Base-by-base conservation (phyloP, 2,329 filamentous ascomycete genomes). In the Fusarium oligoseptatum region DNA sequence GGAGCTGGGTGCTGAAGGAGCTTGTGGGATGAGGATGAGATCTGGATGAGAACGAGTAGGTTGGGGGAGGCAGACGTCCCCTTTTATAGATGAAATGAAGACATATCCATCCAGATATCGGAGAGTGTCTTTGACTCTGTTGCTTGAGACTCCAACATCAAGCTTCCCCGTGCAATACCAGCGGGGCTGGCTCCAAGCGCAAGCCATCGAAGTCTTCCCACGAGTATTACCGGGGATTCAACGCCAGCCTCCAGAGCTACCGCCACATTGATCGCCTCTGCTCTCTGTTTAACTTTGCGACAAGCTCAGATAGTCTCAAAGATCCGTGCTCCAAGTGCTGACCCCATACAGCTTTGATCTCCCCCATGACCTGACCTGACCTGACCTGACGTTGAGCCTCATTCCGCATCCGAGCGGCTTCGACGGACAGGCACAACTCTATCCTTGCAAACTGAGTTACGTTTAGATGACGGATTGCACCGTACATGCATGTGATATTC, bases 1-100 rank as follows among this genome's bases (percentile, higher is more conserved):
- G 36, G 55, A 39, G 48, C 22, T 56, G 39, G 29, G 27, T 64
- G 61, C 63, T 70, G 60, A 60, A 60, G 60, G 20, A 66, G 50
- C 60, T 70, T 65, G 68, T 56, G 60, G 43, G 72, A 61, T 75
- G 60, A 67, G 55, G 45, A 64, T 60, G 20, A 60, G 37, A 27
- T 63, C 41, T 32, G 34, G 39, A 24, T 50, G 20, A 39, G 29
- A 37, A 37, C 11, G 22, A 41, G 41, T 29, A 17, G 37, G 2
- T 55, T 24, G 24, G 6, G 27, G 20, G 20, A 32, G 57, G 45
- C 17, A 56, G 43, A 39, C 32, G 7, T n/a, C 27, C 12, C 9
- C 27, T 64, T 66, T 72, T 72, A 73, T 73, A 73, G 65, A 64
- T 57, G 50, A 48, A 32, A 2, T 45, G 61, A 66, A 22, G 45